Evolutionary conservation across 768 basidiomycete genomes (phyloP).

Genomic region (Boletus tylopilopsis): DNA sequence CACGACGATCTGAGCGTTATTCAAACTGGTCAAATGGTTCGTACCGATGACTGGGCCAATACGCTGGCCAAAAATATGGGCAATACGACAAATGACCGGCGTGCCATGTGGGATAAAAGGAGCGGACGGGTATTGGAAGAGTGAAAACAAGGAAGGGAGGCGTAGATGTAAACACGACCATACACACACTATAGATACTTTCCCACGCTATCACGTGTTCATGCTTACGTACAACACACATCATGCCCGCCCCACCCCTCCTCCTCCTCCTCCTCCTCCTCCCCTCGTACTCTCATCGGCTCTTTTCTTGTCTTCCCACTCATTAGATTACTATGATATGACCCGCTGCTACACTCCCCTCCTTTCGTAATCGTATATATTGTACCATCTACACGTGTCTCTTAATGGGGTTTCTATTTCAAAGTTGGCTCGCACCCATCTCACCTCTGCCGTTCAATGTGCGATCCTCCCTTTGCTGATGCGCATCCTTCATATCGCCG

Average conservation of each 20-base stretch:
- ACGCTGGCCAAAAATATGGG: constrained; percentile 49
- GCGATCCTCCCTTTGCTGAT: constrained; percentile 15
- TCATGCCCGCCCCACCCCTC: no score
- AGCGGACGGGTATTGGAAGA: constrained; percentile 23
- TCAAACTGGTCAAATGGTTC: background rate
- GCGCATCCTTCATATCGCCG: constrained; percentile 11
- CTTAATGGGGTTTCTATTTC: constrained; percentile 16
- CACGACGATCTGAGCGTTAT: constrained; percentile 12
- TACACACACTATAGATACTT: no score
- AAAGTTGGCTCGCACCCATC: constrained; percentile 20
- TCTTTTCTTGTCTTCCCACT: no score
- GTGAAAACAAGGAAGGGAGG: no score
- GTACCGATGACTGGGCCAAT: constrained; percentile 48
- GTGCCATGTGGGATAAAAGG: constrained; percentile 9
- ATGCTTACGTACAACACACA: no score
- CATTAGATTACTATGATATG: no score
- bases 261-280: no score
- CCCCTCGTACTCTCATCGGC: no score
- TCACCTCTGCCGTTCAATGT: constrained; percentile 11
- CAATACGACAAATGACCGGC: constrained; percentile 40
- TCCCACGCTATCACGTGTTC: no score
- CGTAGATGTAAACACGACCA: constrained; percentile 15
- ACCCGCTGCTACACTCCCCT: no score
- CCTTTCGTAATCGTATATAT: no score
- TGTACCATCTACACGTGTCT: no score